Conservation (phyloP, 495 filamentous ascomycete genomes). For the Pseudevernia furfuracea region DNA sequence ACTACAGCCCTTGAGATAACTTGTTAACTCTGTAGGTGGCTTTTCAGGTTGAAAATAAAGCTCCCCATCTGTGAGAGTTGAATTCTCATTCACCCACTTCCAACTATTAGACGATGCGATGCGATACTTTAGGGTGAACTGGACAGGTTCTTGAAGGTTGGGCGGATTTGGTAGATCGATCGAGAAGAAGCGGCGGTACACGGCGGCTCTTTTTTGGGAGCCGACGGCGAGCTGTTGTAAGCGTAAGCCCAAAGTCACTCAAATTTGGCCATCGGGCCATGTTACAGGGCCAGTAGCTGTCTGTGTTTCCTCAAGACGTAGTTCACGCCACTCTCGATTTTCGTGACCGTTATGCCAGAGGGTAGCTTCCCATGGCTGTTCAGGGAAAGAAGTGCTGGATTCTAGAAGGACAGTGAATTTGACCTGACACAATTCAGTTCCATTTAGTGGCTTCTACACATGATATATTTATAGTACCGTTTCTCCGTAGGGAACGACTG, state of each 20-base stretch:
- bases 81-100: slow-evolving; percentile 68
- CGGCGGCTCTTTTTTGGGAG: slow-evolving; percentile 17
- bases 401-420: slow-evolving; percentile 67
- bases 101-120: slow-evolving; percentile 46
- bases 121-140: slow-evolving; percentile 74
- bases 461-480: slow-evolving; percentile 21
- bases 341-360: slow-evolving; percentile 63
- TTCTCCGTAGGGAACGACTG: slow-evolving; percentile 41
- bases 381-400: slow-evolving; percentile 45
- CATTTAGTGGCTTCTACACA: background rate
- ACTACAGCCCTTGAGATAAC: slow-evolving; percentile 55
- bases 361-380: slow-evolving; percentile 61
- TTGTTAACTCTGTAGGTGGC: slow-evolving; percentile 40
- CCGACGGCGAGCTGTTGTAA: slow-evolving; percentile 34
- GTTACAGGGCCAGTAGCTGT: slow-evolving; percentile 34
- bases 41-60: slow-evolving; percentile 42
- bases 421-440: slow-evolving; percentile 33
- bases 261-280: slow-evolving; percentile 23
- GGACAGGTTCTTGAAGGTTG: slow-evolving; percentile 36
- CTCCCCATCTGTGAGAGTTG: slow-evolving; percentile 53
- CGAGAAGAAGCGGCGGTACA: slow-evolving; percentile 36
- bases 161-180: slow-evolving; percentile 27
- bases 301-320: slow-evolving; percentile 30
- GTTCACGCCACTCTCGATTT: slow-evolving; percentile 33
- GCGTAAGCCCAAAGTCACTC: slow-evolving; percentile 33